Evolutionary conservation across 78 protist genomes (phyloP).

Genomic region (Dictyostelium brefeldianum): DNA sequence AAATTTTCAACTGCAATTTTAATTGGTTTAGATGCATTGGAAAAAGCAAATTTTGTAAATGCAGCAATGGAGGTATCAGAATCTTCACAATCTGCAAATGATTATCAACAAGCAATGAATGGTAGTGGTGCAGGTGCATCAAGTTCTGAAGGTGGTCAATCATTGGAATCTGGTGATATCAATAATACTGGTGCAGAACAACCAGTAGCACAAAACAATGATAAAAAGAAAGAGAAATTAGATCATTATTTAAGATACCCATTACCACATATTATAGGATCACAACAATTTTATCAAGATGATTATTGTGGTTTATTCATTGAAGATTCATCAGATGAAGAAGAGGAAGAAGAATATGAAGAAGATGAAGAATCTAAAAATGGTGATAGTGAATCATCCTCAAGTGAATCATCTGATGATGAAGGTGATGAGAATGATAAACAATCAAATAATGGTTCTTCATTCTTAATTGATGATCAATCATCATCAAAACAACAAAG

Average conservation of each 20-base stretch:
- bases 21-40: slow-evolving; percentile 70
- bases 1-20: slow-evolving; percentile 72
- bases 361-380: slow-evolving; percentile 16
- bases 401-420: slow-evolving; percentile 2
- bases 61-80: slow-evolving; percentile 68
- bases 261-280: slow-evolving; percentile 82
- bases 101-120: slow-evolving; percentile 33
- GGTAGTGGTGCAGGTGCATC: slow-evolving; percentile 33
- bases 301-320: slow-evolving; percentile 78
- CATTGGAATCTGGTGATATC: neutral
- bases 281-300: slow-evolving; percentile 80
- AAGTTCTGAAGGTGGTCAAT: neutral
- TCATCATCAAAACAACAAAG: slow-evolving; percentile 26
- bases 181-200: neutral
- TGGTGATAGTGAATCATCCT: slow-evolving; percentile 8
- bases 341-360: slow-evolving; percentile 23
- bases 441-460: slow-evolving; percentile 12
- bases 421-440: slow-evolving; percentile 9
- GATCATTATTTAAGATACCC: slow-evolving; percentile 77
- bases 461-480: slow-evolving; percentile 37
- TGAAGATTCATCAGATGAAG: slow-evolving; percentile 66
- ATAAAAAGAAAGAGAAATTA: slow-evolving; percentile 33
- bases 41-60: slow-evolving; percentile 38
- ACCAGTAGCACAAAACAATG: neutral
- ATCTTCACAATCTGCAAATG: neutral